Evolutionary conservation across 129 eudicot species (phyloP).

Genomic region (Lactuca sativa): DNA sequence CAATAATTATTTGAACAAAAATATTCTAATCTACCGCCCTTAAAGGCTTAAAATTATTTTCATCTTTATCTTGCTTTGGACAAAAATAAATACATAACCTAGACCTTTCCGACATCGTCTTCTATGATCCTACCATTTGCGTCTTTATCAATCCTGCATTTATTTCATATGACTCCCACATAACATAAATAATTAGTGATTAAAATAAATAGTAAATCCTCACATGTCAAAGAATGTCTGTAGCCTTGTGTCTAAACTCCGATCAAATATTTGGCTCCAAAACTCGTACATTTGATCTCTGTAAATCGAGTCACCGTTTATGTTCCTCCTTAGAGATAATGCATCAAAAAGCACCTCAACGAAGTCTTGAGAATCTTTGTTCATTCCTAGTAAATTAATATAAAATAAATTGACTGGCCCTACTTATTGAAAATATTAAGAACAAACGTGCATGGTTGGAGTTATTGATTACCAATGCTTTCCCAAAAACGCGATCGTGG

Average conservation of each 20-base stretch:
- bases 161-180: background rate
- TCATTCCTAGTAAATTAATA: slow-evolving; percentile 36
- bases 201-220: slow-evolving; percentile 8
- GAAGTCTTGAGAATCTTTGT: slow-evolving; percentile 47
- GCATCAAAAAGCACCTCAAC: slow-evolving; percentile 55
- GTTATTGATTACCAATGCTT: slow-evolving; percentile 63
- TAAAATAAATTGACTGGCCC: background rate
- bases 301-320: slow-evolving; percentile 36
- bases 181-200: background rate
- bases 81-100: background rate
- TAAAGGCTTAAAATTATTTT: background rate
- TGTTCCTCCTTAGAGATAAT: slow-evolving; percentile 41
- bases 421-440: background rate
- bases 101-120: slow-evolving; percentile 84
- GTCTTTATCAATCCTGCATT: slow-evolving; percentile 83
- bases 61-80: too few species aligned
- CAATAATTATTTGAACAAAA: background rate
- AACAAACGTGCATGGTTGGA: too few species aligned
- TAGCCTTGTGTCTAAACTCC: slow-evolving; percentile 60
- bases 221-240: slow-evolving; percentile 64
- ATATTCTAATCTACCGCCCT: slow-evolving; percentile 28
- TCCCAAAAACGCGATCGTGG: slow-evolving; percentile 56
- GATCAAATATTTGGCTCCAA: slow-evolving; percentile 53
- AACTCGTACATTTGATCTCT: slow-evolving; percentile 47
- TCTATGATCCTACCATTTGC: slow-evolving; percentile 79